Percentiles rank a stretch among this genome's conserved stretches.
These are phyloP conservation scores for Allantophomopsis cytisporea DNA, from an alignment of 2,329 filamentous ascomycete species.

Conservation along the genomic window DNA sequence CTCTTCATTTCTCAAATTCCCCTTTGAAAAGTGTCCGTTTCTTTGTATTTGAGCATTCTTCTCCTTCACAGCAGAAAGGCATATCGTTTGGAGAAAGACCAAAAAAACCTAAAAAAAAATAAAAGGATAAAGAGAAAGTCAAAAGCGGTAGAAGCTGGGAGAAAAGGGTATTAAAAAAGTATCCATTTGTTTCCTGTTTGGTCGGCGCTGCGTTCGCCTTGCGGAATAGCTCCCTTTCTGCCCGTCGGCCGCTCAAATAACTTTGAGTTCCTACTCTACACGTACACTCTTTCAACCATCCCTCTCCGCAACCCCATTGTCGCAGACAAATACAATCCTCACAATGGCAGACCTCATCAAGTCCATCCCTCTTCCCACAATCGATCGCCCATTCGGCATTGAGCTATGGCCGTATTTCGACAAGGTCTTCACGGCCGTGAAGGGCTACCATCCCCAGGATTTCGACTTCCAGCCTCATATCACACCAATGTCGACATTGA, in stretches of 20 bases:
- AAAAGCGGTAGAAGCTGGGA: too few species aligned
- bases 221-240: too few species aligned
- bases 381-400: slow-evolving; percentile 87
- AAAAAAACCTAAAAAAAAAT: too few species aligned
- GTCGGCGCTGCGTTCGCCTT: too few species aligned
- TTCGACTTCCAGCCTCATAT: slow-evolving; percentile 72
- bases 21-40: too few species aligned
- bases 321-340: background rate
- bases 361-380: slow-evolving; percentile 55
- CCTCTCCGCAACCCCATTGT: slow-evolving; percentile 10
- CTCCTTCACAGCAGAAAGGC: too few species aligned
- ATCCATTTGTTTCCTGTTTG: too few species aligned
- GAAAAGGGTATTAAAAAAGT: too few species aligned
- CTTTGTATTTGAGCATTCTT: too few species aligned
- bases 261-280: background rate
- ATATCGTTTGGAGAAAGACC: too few species aligned
- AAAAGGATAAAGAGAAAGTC: too few species aligned
- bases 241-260: background rate
- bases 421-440: slow-evolving; percentile 63
- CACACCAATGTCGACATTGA: slow-evolving; percentile 84
- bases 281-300: slow-evolving; percentile 15
- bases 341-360: slow-evolving; percentile 23
- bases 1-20: too few species aligned
- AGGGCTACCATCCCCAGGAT: slow-evolving; percentile 73
- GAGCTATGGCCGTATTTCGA: slow-evolving; percentile 91